Conservation (phyloP, 2,329 filamentous ascomycete species). For the Ceratocystis alfenasii region DNA sequence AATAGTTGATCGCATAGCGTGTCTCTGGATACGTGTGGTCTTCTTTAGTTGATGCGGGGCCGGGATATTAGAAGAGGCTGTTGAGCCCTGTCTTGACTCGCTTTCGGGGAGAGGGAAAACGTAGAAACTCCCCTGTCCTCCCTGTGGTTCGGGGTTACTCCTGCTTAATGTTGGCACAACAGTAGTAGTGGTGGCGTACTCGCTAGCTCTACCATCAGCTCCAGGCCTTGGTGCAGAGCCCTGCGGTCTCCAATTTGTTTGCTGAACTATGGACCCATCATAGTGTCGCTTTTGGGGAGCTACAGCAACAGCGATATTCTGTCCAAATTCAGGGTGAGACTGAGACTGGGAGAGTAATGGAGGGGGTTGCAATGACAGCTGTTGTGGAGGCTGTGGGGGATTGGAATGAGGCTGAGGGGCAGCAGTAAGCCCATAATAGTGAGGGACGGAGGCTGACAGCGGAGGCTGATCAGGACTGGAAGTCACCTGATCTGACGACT, state of each 20-base stretch:
- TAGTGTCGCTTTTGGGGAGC: slow-evolving; percentile 11
- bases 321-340: background rate
- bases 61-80: background rate
- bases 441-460: background rate
- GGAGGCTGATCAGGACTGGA: background rate
- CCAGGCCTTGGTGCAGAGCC: background rate
- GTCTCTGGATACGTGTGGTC: slow-evolving; percentile 35
- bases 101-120: background rate
- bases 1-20: slow-evolving; percentile 63
- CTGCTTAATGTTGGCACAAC: background rate
- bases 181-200: background rate
- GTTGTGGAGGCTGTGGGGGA: background rate
- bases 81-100: background rate
- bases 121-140: background rate
- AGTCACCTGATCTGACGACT: background rate
- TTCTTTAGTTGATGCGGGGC: slow-evolving; percentile 28
- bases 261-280: background rate
- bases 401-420: background rate
- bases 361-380: too few species aligned
- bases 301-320: background rate
- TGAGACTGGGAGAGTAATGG: background rate
- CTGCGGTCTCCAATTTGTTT: background rate
- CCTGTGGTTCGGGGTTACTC: too few species aligned
- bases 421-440: background rate
- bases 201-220: background rate